Evolutionary conservation across 306 rosid species (phyloP).

Genomic region (Glycine latifolia): DNA sequence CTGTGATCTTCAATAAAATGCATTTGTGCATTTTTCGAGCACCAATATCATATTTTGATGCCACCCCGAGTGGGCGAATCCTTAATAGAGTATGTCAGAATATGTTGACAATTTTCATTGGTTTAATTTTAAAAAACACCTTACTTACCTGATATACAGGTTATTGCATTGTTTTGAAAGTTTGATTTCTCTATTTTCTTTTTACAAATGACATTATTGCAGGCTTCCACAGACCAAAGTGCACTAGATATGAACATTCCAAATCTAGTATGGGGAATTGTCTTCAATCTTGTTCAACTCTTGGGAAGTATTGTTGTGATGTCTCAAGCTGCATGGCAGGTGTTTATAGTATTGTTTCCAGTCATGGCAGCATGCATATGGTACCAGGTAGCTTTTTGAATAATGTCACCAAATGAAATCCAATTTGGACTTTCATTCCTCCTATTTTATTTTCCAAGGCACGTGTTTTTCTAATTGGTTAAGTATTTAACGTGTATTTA

Average conservation of each 20-base stretch:
- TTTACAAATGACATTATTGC: neutral
- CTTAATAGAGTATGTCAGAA: slow-evolving; percentile 57
- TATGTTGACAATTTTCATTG: slow-evolving; percentile 13
- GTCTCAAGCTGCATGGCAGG: slow-evolving; percentile 53
- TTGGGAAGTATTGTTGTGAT: slow-evolving; percentile 45
- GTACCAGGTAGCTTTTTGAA: slow-evolving; percentile 51
- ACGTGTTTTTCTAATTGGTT: neutral
- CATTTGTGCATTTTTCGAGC: slow-evolving; percentile 73
- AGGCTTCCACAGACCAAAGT: slow-evolving; percentile 61
- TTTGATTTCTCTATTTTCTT: neutral
- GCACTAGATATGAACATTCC: slow-evolving; percentile 41
- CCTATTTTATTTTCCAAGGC: neutral
- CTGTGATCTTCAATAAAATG: slow-evolving; percentile 74
- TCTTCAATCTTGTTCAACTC: neutral
- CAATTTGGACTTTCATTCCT: neutral
- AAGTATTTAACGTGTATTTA: neutral
- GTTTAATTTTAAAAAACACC: slow-evolving; percentile 20
- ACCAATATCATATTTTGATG: slow-evolving; percentile 88
- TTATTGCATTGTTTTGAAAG: neutral
- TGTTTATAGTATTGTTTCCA: slow-evolving; percentile 50
- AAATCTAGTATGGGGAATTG: neutral
- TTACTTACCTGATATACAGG: neutral
- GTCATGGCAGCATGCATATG: slow-evolving; percentile 55
- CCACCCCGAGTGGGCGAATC: slow-evolving; percentile 71
- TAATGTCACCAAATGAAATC: slow-evolving; percentile 1